A percentile compares a stretch with the other conserved stretches of the same genome.
Conservation (phyloP, 148 eudicot species). For the Heliamphora exappendiculata region DNA sequence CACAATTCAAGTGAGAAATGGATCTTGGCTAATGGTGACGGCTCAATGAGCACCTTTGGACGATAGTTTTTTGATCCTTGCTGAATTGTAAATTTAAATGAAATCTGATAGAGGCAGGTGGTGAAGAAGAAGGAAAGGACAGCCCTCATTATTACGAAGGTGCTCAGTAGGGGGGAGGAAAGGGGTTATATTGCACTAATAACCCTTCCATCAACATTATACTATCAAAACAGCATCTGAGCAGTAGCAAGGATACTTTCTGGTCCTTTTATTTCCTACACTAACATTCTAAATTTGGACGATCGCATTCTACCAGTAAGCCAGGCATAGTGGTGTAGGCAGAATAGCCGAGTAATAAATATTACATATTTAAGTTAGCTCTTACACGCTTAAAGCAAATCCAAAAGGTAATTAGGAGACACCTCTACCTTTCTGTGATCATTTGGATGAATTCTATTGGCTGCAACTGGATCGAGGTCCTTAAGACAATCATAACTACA, state of each 20-base stretch:
- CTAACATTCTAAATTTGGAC: not conserved
- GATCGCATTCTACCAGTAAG: not conserved
- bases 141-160: too few species aligned
- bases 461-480: constrained; percentile 78
- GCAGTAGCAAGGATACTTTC: not conserved
- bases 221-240: too few species aligned
- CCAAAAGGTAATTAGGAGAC: not conserved
- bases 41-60: too few species aligned
- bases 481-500: constrained; percentile 53
- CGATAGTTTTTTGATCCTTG: too few species aligned
- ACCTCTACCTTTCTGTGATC: constrained; percentile 73
- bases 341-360: not conserved
- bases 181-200: too few species aligned
- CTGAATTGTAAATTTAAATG: too few species aligned
- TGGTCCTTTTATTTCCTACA: not conserved
- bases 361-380: not conserved
- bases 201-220: too few species aligned
- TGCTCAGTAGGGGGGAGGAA: too few species aligned
- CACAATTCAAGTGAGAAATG: not conserved
- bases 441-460: constrained; percentile 91
- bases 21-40: too few species aligned
- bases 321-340: not conserved
- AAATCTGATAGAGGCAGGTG: too few species aligned
- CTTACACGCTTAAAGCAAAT: not conserved
- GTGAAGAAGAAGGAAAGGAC: too few species aligned